A percentile compares a stretch with the other conserved stretches of the same genome.
Evolutionary conservation across 164 flowering plant genomes (phyloP).

Genomic region (Kingdonia uniflora): DNA sequence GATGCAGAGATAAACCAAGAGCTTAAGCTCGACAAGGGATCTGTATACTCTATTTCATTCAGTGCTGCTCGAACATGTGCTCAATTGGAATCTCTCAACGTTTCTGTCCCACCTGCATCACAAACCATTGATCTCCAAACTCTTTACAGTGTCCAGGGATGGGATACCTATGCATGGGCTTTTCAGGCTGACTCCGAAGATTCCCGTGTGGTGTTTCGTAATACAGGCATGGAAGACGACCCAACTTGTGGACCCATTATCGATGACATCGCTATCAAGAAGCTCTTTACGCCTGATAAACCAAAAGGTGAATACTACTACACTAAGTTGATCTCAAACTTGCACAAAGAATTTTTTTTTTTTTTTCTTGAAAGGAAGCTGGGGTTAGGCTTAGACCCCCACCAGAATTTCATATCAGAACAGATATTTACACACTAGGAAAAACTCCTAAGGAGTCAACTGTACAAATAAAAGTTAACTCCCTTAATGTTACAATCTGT

Average conservation of each 20-base stretch:
- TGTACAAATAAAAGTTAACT: too few species aligned
- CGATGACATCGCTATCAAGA: constrained; percentile 86
- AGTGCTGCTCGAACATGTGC: constrained; percentile 98
- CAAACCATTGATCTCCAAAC: constrained; percentile 89
- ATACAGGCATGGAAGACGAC: constrained; percentile 94
- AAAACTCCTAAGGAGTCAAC: too few species aligned
- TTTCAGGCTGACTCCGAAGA: constrained; percentile 51
- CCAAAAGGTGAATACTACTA: constrained; percentile 45
- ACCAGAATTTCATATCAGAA: too few species aligned
- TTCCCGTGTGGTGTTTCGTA: constrained; percentile 38
- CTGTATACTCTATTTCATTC: constrained; percentile 69
- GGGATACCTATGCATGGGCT: constrained; percentile 85
- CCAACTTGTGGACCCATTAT: constrained; percentile 96
- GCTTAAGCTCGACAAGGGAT: constrained; percentile 71
- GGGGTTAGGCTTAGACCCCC: too few species aligned
- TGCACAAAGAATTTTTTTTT: too few species aligned
- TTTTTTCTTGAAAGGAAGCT: too few species aligned
- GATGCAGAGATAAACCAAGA: constrained; percentile 85
- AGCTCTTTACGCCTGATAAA: constrained; percentile 68
- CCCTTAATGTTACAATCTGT: too few species aligned
- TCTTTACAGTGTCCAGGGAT: constrained; percentile 76
- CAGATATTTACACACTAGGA: too few species aligned
- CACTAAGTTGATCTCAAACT: too few species aligned
- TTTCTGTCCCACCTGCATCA: constrained; percentile 68
- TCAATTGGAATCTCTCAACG: constrained; percentile 79